Evolutionary conservation across 2,329 filamentous ascomycete species (phyloP), one percentile per base, ranked within the genome.

Genomic region (Albifimbria verrucaria): DNA sequence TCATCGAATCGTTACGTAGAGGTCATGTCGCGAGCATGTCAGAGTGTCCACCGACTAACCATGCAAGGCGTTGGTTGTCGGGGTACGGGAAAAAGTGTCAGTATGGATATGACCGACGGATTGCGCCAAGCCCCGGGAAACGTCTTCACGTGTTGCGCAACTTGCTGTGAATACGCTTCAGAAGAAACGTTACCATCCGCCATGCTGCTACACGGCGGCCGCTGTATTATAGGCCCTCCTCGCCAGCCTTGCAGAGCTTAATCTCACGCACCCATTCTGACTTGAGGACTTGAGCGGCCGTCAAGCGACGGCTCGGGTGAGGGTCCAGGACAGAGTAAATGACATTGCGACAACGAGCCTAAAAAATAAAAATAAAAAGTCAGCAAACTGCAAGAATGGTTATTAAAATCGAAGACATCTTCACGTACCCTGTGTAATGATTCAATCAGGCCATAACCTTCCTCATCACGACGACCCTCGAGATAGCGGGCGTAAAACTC

Each of bases 201-300:
- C 46, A 32, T 32, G 26, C 26, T 32, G 26, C 26, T 32, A 15
- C 26, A 32, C 26, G 46, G 17, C 23, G 21, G 28, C 11, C 17
- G n/a, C 25, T 48, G 36, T 15, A 15, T 73, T 81, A 97, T 64
- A 95, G 87, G 53, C 94, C 94, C 79, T 97, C 92, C 74, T 97
- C 90, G 61, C 93, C 94, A 56, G 94, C 93, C 73, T 92, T 94
- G 78, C 94, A 99, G 53, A 97, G 82, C 75, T 92, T 96, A 73
- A 97, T 97, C 72, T 97, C 93, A 62, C 94, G 90, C 61, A 94
- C 92, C 94, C 94, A 99, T 77, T 99, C 94, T 4, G 93, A 97
- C 73, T 96, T 96, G 65, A 99, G 85, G 53, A 97, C 91, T 75
- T 99, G 94, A 41, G 92, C 93, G 54, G 94, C 93, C 25, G 92